Evolutionary conservation across 371 early-diverging fungal genomes (phyloP).

Genomic region (Mucor circinelloides): DNA sequence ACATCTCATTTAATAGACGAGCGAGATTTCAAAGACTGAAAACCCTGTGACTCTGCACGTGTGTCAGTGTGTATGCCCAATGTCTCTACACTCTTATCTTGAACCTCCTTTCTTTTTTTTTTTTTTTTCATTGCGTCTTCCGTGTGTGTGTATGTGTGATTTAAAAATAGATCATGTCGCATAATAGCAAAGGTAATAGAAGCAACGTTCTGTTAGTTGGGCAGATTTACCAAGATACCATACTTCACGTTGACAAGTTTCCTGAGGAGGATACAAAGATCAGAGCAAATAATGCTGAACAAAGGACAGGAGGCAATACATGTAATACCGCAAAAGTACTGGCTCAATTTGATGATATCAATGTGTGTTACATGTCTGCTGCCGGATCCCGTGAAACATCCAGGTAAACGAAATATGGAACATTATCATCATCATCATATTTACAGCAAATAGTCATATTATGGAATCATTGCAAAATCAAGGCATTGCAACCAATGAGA

Average conservation of each 20-base stretch:
- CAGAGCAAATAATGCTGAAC: slow-evolving; percentile 54
- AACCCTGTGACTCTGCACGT: slow-evolving; percentile 18
- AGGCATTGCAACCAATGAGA: background rate
- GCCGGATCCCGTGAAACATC: slow-evolving; percentile 48
- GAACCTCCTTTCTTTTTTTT: slow-evolving; percentile 4
- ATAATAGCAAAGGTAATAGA: background rate
- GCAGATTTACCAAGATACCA: slow-evolving; percentile 54
- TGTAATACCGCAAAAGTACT: slow-evolving; percentile 63
- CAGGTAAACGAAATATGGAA: slow-evolving; percentile 23
- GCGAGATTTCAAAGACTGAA: slow-evolving; percentile 1
- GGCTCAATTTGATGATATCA: slow-evolving; percentile 38
- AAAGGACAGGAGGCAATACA: slow-evolving; percentile 72
- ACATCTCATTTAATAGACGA: background rate
- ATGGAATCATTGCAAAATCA: background rate
- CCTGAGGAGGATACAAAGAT: slow-evolving; percentile 66
- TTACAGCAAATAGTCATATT: slow-evolving; percentile 9
- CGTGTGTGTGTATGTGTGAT: no score
- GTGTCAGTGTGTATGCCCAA: background rate
- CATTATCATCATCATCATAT: background rate
- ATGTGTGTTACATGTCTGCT: slow-evolving; percentile 54
- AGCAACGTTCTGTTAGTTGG: slow-evolving; percentile 44
- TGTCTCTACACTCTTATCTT: background rate
- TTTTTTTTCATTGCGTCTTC: background rate
- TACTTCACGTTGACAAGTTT: slow-evolving; percentile 51
- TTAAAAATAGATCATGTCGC: slow-evolving; percentile 4